These are phyloP conservation scores for Cicer cuneatum DNA, from an alignment of 306 rosid genomes.

Conservation along the genomic window DNA sequence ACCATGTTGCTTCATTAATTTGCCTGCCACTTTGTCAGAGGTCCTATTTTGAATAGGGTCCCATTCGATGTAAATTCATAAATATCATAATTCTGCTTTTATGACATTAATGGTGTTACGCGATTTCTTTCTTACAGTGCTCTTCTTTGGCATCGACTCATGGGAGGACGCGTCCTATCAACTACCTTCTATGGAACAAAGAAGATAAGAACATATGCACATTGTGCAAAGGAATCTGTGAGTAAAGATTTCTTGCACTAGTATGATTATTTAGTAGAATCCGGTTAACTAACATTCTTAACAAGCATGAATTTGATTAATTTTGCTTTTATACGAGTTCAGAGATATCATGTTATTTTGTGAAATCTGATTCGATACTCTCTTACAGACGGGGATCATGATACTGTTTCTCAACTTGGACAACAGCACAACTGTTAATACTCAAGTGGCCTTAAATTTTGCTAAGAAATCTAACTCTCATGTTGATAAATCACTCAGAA, in stretches of 20 bases:
- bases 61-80: constrained; percentile 32
- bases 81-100: neutral
- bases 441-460: constrained; percentile 42
- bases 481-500: constrained; percentile 51
- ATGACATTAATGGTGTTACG: constrained; percentile 17
- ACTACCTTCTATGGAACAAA: constrained; percentile 70
- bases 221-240: constrained; percentile 87
- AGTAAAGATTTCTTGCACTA: constrained; percentile 43
- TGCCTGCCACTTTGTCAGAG: constrained; percentile 36
- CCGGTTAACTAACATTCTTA: no score
- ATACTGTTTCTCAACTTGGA: constrained; percentile 77
- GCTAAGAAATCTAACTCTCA: constrained; percentile 35
- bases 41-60: constrained; percentile 36
- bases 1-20: constrained; percentile 46
- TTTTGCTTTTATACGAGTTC: no score
- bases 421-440: constrained; percentile 54
- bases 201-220: constrained; percentile 78
- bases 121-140: constrained; percentile 61
- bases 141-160: constrained; percentile 87
- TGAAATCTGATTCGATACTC: constrained; percentile 37
- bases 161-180: constrained; percentile 77
- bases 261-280: neutral
- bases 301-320: no score
- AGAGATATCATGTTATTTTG: neutral
- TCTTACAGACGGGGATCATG: constrained; percentile 77